Percentiles rank a stretch among this genome's conserved stretches.
phyloP scores from a whole-genome alignment of 768 basidiomycete species.

The Coprinopsis sp. region DNA sequence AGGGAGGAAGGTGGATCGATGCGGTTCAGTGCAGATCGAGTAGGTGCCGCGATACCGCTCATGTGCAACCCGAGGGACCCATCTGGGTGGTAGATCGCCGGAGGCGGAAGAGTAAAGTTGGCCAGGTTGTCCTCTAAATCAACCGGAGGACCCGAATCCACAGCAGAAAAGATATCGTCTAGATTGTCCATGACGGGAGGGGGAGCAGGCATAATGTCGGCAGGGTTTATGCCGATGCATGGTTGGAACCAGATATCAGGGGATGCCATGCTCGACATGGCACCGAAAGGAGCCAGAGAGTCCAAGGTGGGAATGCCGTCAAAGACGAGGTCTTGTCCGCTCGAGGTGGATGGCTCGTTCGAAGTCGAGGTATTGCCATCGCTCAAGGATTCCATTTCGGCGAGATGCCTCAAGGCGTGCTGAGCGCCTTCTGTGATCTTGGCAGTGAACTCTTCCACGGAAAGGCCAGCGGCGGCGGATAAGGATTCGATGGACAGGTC shows the following conservation, averaged over 20 bases:
- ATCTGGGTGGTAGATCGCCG: not conserved
- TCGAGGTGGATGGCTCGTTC: not conserved
- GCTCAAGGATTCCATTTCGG: slow-evolving; percentile 8
- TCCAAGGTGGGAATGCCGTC: slow-evolving; percentile 1
- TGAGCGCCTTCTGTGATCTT: slow-evolving; percentile 33
- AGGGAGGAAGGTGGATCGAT: not conserved
- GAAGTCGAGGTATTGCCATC: not conserved
- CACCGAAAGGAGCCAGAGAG: not conserved
- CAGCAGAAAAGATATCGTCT: slow-evolving; percentile 4
- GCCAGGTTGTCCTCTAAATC: not conserved
- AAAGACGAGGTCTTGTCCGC: not conserved
- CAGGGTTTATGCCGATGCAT: slow-evolving; percentile 26
- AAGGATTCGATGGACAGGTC: slow-evolving; percentile 13
- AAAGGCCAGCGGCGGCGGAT: slow-evolving; percentile 29
- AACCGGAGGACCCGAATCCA: not conserved
- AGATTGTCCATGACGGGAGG: slow-evolving; percentile 1
- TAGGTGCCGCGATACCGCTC: not conserved
- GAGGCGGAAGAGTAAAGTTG: not conserved
- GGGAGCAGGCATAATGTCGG: slow-evolving; percentile 24
- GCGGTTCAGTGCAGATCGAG: not conserved
- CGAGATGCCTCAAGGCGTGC: slow-evolving; percentile 26
- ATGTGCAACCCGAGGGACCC: not conserved
- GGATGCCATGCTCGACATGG: not conserved
- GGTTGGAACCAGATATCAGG: slow-evolving; percentile 12
- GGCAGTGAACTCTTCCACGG: slow-evolving; percentile 27